Base-by-base conservation (phyloP, 179 eudicot genomes). In the Dionaea muscipula region DNA sequence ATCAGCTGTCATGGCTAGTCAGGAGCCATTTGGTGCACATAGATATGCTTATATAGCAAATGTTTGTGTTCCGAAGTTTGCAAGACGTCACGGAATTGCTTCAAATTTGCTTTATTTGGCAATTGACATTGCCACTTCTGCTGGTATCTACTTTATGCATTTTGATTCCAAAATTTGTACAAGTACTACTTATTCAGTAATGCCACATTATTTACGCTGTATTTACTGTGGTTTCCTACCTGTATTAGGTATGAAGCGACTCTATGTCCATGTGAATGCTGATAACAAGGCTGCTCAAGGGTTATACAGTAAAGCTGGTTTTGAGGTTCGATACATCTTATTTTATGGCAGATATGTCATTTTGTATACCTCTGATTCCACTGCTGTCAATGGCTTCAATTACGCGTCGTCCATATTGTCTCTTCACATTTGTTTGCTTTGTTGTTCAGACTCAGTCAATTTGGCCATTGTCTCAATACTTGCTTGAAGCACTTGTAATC, bases 1-100 rank as follows among this genome's bases (percentile, higher is more conserved):
- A 26, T 70, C 82, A 18, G 48, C 67, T 53, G 68, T 72, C 58
- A 68, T 85, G 60, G 79, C 81, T 35, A 58, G 68, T 64, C 79
- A 70, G 47, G 87, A 64, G 63, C 78, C 81, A 37, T 77, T 56
- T 67, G 77, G 70, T 50, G 72, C 78, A 26, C 81, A 68, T 47
- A 77, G 68, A 56, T 86, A 86, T 69, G 91, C 85, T 53, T 86
- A 85, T 53, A 53, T 82, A 62, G 82, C 94, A 16, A 83, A 86
- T 66, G 81, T 81, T 59, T 75, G 81, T 73, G 91, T 86, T 60
- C 65, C 84, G 28, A 83, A 81, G 73, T 80, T 64, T 67, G 85
- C 81, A 51, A 81, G 85, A 7, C 85, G 85, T 38, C 83, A 71
- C 55, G 80, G 81, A 56, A 73, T 86, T 65, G 91, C 95, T 55